Evolutionary conservation across 257 asterid genomes (phyloP), one percentile per base, ranked within the genome.

Genomic region (Paraleonurus japonicus): DNA sequence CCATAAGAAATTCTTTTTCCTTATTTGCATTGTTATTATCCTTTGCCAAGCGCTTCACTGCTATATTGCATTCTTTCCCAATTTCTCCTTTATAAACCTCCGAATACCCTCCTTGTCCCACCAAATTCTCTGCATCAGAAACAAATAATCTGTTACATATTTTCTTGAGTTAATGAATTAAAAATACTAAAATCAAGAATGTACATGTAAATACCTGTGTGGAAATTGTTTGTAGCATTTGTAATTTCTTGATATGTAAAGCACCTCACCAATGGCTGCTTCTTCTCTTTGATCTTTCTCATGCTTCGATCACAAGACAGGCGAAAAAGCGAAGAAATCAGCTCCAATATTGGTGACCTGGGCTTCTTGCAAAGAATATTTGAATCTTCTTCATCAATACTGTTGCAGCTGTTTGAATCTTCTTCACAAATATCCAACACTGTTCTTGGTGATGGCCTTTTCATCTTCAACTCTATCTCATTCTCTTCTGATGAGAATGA

Each of bases 31-130:
- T 79, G 0, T 78, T 85, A 59, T 69, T 79, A 19, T 86, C 95
- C 75, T 86, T 84, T 0, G 92, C 75, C 74, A 92, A 82, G 65
- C 93, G 80, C 81, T 92, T 92, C 54, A 92, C 87, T 11, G 98
- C 96, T 24, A 92, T 83, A 41, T 48, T 79, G 45, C 75, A 32
- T 62, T 89, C 94, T 24, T 81, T 80, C 3, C 67, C 73, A 17
- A 85, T 65, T 67, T 61, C 71, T 20, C 98, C 98, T 75, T 61
- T 88, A 19, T 89, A 92, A 15, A 92, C 98, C 73, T 92, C 87
- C 4, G 98, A 88, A 71, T 86, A 89, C 10, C 98, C 96, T 48
- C 98, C 98, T 79, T 86, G 79, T 79, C 98, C 98, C 16, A 88
- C 95, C 85, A 88, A 12, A 67, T 89, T 86, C 0, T 82, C 98